Base-by-base conservation (phyloP, 257 asterid genomes). In the Solanum etuberosum region DNA sequence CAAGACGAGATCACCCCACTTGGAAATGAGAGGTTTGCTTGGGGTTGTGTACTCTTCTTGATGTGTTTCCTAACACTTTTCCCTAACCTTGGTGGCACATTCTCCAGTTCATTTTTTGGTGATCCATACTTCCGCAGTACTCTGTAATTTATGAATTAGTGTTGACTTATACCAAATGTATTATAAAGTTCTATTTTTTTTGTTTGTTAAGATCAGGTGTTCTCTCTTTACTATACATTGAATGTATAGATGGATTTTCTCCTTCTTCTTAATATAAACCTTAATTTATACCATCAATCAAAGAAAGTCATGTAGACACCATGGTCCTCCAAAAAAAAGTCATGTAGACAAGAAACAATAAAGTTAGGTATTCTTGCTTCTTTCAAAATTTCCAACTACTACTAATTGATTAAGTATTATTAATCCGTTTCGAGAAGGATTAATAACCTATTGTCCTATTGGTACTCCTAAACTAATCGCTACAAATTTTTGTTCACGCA, bases 21-120 rank as follows among this genome's bases (percentile, higher is more conserved):
- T 85, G 99, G 98, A 48, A 93, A 93, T 23, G 96, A 95, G 78
- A 90, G 99, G 89, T 93, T 80, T 37, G 95, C 97, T 35, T 96
- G 98, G 98, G 99, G 98, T 3, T 91, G 90, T 74, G 95, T 95
- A 2, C 95, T 96, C 63, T 93, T 95, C 92, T 91, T 96, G 88
- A 92, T 96, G 81, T 96, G 98, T 86, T 93, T 96, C 91, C 97
- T 96, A 13, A 96, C 99, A 29, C 98, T 96, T 32, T 95, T 96
- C 89, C 99, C 99, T 3, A 96, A 95, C 87, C 94, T 93, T 9
- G 98, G 98, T 83, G 99, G 98, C 29, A 95, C 98, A 76, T 94
- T 94, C 90, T 91, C 97, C 29, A 95, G 90, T 84, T 92, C 99
- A 3, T 93, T 88, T 85, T 94, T 96, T 83, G 95, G 97, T 37